Conservation (phyloP, 208 protist species). For the Crithidia brevicula region DNA sequence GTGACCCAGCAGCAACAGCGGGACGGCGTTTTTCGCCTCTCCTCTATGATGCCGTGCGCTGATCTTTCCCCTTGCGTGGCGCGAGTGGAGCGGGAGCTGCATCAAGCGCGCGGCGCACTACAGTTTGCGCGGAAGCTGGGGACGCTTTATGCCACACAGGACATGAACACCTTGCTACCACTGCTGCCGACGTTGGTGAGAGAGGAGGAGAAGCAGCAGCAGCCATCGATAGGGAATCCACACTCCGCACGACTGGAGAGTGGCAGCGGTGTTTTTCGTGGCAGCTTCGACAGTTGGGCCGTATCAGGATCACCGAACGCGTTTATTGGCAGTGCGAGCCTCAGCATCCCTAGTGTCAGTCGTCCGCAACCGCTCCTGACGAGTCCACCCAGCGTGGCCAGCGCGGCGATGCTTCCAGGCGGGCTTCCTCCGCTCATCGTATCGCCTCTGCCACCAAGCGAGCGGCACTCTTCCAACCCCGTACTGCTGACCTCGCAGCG, state of each 20-base stretch:
- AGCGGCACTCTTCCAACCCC: neutral
- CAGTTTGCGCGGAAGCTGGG: conserved; percentile 75
- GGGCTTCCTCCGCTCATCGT: conserved; percentile 20
- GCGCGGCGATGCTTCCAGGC: neutral
- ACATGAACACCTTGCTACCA: conserved; percentile 71
- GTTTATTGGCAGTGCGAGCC: conserved; percentile 8
- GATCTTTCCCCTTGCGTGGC: conserved; percentile 20
- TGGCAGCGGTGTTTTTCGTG: conserved; percentile 4
- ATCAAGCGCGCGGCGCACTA: conserved; percentile 36
- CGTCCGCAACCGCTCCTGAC: conserved; percentile 4
- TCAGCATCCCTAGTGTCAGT: neutral
- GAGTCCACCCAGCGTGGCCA: neutral
- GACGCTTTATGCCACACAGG: conserved; percentile 70
- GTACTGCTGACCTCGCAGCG: conserved; percentile 12
- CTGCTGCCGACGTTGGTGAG: conserved; percentile 25
- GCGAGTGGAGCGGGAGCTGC: conserved; percentile 35
- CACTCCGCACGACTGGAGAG: conserved; percentile 5
- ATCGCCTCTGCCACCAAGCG: conserved; percentile 3
- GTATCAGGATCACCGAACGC: conserved; percentile 6
- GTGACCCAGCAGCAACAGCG: conserved; percentile 5
- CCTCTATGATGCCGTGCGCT: conserved; percentile 19
- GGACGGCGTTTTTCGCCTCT: conserved; percentile 18
- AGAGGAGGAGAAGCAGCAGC: neutral
- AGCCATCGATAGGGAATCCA: neutral
- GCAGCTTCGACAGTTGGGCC: conserved; percentile 20